These are phyloP conservation scores for Mrakia hoshinonis DNA, from an alignment of 768 basidiomycete species.

Conservation along the genomic window DNA sequence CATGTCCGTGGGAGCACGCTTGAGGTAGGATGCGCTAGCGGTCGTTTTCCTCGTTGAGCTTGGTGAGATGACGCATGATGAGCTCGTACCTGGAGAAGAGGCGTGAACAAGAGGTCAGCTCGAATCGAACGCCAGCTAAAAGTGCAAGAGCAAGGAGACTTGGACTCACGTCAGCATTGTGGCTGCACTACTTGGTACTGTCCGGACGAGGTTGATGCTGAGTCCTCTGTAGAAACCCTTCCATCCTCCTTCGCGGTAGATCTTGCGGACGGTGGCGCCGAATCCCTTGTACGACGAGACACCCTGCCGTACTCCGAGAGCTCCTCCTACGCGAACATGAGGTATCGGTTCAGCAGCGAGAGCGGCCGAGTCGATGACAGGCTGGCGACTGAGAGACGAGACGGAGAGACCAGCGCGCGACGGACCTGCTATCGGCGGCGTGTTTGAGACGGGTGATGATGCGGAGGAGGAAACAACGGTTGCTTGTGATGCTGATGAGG, in stretches of 20 bases:
- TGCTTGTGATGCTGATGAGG: conserved; percentile 44
- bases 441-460: conserved; percentile 34
- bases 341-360: background rate
- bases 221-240: conserved; percentile 82
- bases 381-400: background rate
- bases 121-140: background rate
- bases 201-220: conserved; percentile 85
- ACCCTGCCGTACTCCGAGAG: conserved; percentile 6
- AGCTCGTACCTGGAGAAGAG: background rate
- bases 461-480: conserved; percentile 50
- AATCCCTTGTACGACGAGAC: conserved; percentile 37
- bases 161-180: conserved; percentile 82
- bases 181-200: conserved; percentile 91
- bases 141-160: background rate
- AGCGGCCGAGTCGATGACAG: background rate
- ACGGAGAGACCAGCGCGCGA: background rate
- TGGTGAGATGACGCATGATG: conserved; percentile 12
- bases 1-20: background rate
- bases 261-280: conserved; percentile 57
- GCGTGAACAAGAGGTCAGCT: background rate
- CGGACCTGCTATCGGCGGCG: background rate
- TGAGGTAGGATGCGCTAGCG: background rate
- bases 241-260: conserved; percentile 78
- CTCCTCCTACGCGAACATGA: conserved; percentile 13
- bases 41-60: background rate